phyloP scores from a whole-genome alignment of 2,329 filamentous ascomycete species.

The Fusarium globosum region DNA sequence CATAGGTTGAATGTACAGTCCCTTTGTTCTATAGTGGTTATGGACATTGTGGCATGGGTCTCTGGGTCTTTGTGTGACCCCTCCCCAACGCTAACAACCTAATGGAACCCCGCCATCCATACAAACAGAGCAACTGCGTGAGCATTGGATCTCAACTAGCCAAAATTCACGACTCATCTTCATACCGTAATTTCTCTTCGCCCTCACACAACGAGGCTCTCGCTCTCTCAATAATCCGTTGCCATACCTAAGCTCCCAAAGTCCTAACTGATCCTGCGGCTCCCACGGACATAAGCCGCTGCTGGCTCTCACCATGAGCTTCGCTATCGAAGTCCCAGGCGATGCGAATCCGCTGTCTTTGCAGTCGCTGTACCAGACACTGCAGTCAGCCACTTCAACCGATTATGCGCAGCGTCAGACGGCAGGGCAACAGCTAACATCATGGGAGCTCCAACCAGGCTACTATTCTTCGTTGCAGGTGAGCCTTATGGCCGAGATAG shows the following conservation, averaged over 20 bases:
- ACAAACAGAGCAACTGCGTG: conserved; percentile 29
- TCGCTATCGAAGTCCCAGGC: conserved; percentile 81
- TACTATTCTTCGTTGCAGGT: conserved; percentile 79
- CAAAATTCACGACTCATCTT: conserved; percentile 31
- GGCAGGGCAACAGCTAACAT: conserved; percentile 75
- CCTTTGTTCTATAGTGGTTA: conserved; percentile 15
- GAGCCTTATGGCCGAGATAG: conserved; percentile 28
- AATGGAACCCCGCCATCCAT: conserved; percentile 38
- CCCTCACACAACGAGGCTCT: conserved; percentile 14
- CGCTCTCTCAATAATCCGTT: neutral
- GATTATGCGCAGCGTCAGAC: conserved; percentile 73
- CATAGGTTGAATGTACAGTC: neutral
- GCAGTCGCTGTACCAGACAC: conserved; percentile 71
- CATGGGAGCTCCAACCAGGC: conserved; percentile 75
- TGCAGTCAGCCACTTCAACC: conserved; percentile 72
- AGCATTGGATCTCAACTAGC: conserved; percentile 27
- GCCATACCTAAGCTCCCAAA: conserved; percentile 1
- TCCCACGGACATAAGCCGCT: conserved; percentile 33
- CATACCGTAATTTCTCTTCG: conserved; percentile 24
- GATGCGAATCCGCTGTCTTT: conserved; percentile 79
- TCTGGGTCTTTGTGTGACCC: conserved; percentile 24
- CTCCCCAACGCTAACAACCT: conserved; percentile 29
- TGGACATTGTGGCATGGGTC: conserved; percentile 30
- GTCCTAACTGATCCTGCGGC: conserved; percentile 17
- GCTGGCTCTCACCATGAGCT: conserved; percentile 65